phyloP scores from a whole-genome alignment of 176 grass and related monocot species.

The Ananas comosus region DNA sequence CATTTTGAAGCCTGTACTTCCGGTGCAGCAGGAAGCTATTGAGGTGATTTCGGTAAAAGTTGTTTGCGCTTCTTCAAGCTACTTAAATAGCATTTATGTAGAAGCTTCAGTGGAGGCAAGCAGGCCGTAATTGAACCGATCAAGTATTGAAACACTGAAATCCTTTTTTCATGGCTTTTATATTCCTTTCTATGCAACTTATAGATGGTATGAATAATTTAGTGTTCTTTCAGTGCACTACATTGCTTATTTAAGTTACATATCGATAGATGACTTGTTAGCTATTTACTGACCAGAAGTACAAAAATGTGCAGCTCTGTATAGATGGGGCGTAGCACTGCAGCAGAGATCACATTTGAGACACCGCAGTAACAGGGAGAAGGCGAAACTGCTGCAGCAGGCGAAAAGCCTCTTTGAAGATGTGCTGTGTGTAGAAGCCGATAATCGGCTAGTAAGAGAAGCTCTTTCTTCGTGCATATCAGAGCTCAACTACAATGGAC shows the following conservation, averaged over 20 bases:
- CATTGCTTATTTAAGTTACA: background rate
- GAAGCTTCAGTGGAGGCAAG: too few relatives aligned
- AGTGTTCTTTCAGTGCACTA: background rate
- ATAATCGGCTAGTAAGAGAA: slow-evolving; percentile 53
- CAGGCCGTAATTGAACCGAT: too few relatives aligned
- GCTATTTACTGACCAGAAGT: background rate
- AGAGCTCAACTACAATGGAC: slow-evolving; percentile 72
- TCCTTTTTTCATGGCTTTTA: too few relatives aligned
- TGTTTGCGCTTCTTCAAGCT: too few relatives aligned
- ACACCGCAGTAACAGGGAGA: slow-evolving; percentile 47
- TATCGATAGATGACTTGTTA: background rate
- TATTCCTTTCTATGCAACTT: too few relatives aligned
- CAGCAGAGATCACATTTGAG: slow-evolving; percentile 72
- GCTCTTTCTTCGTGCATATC: slow-evolving; percentile 76
- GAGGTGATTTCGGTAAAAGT: too few relatives aligned
- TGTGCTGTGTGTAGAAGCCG: slow-evolving; percentile 61
- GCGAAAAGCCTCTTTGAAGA: slow-evolving; percentile 91
- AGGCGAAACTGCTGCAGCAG: slow-evolving; percentile 75
- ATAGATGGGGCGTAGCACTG: slow-evolving; percentile 74
- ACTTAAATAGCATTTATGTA: too few relatives aligned
- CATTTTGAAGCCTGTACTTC: too few relatives aligned
- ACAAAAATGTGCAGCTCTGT: slow-evolving; percentile 40
- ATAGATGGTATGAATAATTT: background rate
- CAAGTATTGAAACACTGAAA: too few relatives aligned
- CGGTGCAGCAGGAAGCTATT: too few relatives aligned